Base-by-base conservation (phyloP, 176 grass and related monocot genomes). In the Hyparrhenia diplandra region DNA sequence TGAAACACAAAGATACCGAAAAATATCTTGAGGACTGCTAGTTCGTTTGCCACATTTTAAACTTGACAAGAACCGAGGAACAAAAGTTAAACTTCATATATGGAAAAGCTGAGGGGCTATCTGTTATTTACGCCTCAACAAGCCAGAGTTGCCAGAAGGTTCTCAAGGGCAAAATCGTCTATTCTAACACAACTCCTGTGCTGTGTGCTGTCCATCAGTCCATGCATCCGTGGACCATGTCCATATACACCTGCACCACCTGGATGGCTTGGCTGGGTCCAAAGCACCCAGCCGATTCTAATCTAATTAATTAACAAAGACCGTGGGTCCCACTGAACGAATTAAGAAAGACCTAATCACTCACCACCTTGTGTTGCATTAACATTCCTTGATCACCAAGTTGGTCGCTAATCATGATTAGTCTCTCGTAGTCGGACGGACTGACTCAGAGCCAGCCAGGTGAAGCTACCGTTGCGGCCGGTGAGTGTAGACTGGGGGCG, bases 221-320 rank as follows among this genome's bases (percentile, higher is more conserved):
- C 47, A 21, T 20, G 18, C 18, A 51, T 18, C 0, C 7, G 37
- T 69, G 67, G 36, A 69, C 67, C 67, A 23, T 24, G 67, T 25
- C 67, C 67, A 39, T 39, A 13, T 35, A 23, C 65, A 0, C 3
- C 1, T 13, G 4, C 4, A 52, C 20, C 55, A 58, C 34, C 58
- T n/a, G n/a, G n/a, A n/a, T n/a, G n/a, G n/a, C n/a, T n/a, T n/a
- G n/a, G n/a, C 25, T 6, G 58, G 24, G 12, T 28, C 58, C 24
- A 61, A 43, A 28, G 11, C 24, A 58, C 13, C 34, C 21, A 5
- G 2, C 23, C 4, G 11, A 8, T 17, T 10, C n/a, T n/a, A n/a
- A n/a, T n/a, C n/a, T n/a, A n/a, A n/a, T n/a, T 69, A 25, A 69
- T 69, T 69, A 42, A 69, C 67, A 69, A 69, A 69, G 67, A 69